These are phyloP conservation scores for Metarhizium anisopliae DNA, from an alignment of 2,329 filamentous ascomycete species.

Conservation along the genomic window DNA sequence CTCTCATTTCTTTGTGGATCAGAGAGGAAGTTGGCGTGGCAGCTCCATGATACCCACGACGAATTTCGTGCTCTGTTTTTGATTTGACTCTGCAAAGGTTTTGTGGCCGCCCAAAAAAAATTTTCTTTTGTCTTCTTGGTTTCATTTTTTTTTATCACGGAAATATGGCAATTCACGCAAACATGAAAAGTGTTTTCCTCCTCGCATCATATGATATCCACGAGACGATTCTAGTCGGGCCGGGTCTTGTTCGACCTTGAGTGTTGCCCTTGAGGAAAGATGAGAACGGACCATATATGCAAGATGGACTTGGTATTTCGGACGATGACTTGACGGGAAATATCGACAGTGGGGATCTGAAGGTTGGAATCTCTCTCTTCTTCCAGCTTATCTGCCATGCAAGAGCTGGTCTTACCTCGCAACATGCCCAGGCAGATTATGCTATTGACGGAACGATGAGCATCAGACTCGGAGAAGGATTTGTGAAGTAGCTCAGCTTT, in stretches of 20 bases:
- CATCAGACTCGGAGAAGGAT: not conserved
- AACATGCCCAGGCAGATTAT: not conserved
- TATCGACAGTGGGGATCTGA: not conserved
- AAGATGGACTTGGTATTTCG: not conserved
- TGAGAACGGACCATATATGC: not conserved
- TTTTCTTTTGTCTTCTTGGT: constrained; percentile 1
- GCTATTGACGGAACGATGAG: not conserved
- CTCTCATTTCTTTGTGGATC: constrained; percentile 12
- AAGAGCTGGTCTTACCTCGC: not conserved
- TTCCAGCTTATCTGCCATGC: not conserved
- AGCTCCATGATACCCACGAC: constrained; percentile 35
- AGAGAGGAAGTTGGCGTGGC: constrained; percentile 27
- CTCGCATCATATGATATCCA: constrained; percentile 1
- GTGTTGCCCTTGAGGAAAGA: not conserved
- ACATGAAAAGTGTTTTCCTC: not conserved
- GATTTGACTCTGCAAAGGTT: constrained; percentile 15
- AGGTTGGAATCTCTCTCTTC: not conserved
- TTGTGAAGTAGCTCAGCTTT: constrained; percentile 5
- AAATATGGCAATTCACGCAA: not conserved
- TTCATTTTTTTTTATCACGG: constrained; percentile 2
- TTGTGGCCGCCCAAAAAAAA: constrained; percentile 12
- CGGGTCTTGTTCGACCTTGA: not conserved
- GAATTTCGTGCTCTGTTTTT: constrained; percentile 14
- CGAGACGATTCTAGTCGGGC: not conserved
- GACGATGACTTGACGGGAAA: constrained; percentile 2